phyloP scores from a whole-genome alignment of 2,329 filamentous ascomycete genomes.

The Sphaerulina vaccinii region DNA sequence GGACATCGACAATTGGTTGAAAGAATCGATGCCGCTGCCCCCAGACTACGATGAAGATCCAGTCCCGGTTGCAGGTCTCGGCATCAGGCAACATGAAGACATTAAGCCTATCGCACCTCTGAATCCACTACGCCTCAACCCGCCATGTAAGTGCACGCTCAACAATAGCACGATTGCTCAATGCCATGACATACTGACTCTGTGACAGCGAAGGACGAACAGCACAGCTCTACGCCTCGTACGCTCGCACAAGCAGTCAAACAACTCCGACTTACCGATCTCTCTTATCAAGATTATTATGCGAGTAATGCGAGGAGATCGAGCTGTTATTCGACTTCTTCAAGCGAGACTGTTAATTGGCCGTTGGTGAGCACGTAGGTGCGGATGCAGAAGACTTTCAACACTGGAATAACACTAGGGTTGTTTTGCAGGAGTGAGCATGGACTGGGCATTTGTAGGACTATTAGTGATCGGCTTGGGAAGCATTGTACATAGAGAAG shows the following conservation, averaged over 20 bases:
- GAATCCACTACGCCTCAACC: neutral
- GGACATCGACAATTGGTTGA: slow-evolving; percentile 8
- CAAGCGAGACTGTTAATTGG: slow-evolving; percentile 4
- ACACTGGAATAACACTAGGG: no score
- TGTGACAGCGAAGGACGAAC: neutral
- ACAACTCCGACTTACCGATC: neutral
- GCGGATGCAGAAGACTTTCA: no score
- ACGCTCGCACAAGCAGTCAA: neutral
- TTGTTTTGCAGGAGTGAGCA: no score
- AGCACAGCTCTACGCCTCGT: neutral
- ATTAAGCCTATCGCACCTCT: neutral
- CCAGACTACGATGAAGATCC: neutral
- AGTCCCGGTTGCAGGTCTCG: neutral
- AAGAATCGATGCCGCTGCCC: slow-evolving; percentile 7
- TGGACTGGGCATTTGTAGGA: no score
- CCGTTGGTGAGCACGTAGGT: slow-evolving; percentile 4
- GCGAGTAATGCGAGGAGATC: no score
- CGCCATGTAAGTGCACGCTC: neutral
- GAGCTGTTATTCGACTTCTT: neutral
- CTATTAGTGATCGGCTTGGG: no score
- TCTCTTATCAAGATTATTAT: slow-evolving; percentile 3
- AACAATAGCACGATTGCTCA: neutral
- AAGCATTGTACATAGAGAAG: no score
- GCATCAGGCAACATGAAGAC: neutral
- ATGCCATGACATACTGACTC: neutral